Evolutionary conservation across 176 grass and related monocot species (phyloP), one percentile per base, ranked within the genome.

Genomic region (Thinopyrum elongatum): DNA sequence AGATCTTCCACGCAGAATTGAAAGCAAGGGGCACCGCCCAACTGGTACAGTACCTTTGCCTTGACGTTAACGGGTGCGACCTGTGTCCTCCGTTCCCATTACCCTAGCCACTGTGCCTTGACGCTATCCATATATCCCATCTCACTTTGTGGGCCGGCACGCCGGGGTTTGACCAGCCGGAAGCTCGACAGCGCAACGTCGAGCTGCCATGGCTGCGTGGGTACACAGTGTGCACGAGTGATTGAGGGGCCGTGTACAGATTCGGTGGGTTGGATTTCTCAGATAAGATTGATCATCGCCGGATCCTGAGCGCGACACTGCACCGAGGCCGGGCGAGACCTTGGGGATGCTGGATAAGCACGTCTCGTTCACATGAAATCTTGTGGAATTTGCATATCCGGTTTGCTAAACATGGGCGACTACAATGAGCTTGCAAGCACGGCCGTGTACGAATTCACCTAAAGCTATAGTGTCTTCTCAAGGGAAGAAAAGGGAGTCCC

Each of bases 1-100:
- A 19, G 67, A 70, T 70, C 33, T n/a, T 70, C 67, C 67, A 36
- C 67, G 22, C 11, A 39, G 19, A 70, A n/a, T 4, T 70, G 66
- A 36, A 70, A n/a, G 53, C 21, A 38, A 39, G 21, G 8, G 28
- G 64, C 5, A 33, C 29, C 29, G 65, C 29, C 30, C 30, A 69
- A 69, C 66, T 69, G 31, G 12, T 73, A 26, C 70, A 70, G 70
- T 73, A 73, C 70, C 70, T 73, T n/a, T 44, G 70, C 23, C 36
- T 44, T 8, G 36, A 73, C 5, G 38, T 26, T 72, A 73, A 73
- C 70, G 5, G n/a, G 12, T 26, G 35, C 12, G 22, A 26, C 13
- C 25, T 38, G 11, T 10, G 68, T 23, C 66, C 66, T 22, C 35
- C 21, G n/a, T n/a, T 73, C 11, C 22, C 70, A 42, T 25, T 42